Evolutionary conservation across 2,329 filamentous ascomycete genomes (phyloP), one percentile per base, ranked within the genome.

Genomic region (Aaosphaeria pasadenensis): DNA sequence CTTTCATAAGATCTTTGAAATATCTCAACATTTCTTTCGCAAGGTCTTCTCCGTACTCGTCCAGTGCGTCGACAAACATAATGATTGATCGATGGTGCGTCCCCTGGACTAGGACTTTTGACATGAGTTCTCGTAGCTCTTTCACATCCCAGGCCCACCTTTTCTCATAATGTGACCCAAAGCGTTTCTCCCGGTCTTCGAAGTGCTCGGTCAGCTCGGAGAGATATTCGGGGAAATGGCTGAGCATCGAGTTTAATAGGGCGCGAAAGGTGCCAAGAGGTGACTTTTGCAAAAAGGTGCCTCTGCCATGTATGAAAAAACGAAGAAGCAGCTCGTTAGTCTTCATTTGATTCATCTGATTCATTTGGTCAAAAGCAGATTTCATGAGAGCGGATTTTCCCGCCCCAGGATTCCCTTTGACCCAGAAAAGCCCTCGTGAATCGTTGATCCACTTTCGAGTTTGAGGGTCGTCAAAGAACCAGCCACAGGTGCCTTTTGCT

Each of bases 51-150:
- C 48, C 41, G 44, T 41, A 50, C 32, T 50, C 35, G 40, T 50
- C 41, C 13, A 50, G 45, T 30, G 45, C 48, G 41, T 50, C 41
- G 24, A 50, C 32, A 44, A 50, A 50, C 3, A 50, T 47, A 30
- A 47, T 39, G 17, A 49, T 17, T 30, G 43, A 45, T 29, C 36
- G 11, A 36, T 47, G 4, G 17, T 47, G 33, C 30, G 31, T 35
- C 3, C 32, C 48, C n/a, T 46, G 45, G 5, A 39, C 45, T 5
- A 56, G 36, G 9, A 56, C 24, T n/a, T 30, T 33, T n/a, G 42
- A 51, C 11, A 56, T 39, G 33, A 47, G 11, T 6, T 54, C 49
- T 46, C 48, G 48, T 43, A 56, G 54, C 44, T 56, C 52, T 13
- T 47, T 47, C 6, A 46, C 35, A 4, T 35, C 45, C 54, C 52